A percentile compares a stretch with the other conserved stretches of the same genome.
Conservation (phyloP, 2,329 filamentous ascomycete genomes). For the Aureobasidium subglaciale region DNA sequence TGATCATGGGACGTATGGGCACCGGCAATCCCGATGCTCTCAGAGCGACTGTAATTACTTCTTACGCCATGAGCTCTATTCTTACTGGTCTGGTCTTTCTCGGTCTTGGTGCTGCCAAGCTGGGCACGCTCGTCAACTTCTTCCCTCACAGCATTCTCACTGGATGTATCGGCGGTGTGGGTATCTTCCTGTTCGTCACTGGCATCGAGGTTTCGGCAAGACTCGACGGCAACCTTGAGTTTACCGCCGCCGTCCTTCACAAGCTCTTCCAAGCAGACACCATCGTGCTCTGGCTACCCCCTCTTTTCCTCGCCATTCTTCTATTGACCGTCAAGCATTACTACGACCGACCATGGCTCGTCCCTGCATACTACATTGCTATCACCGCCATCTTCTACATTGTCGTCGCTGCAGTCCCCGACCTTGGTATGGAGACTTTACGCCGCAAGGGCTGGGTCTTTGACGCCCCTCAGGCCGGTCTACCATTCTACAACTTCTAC, state of each 20-base stretch:
- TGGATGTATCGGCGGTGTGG: constrained; percentile 93
- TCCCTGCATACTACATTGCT: constrained; percentile 77
- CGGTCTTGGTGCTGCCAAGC: constrained; percentile 74
- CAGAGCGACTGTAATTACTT: constrained; percentile 86
- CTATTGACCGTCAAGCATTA: constrained; percentile 71
- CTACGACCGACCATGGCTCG: constrained; percentile 73
- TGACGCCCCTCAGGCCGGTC: constrained; percentile 69
- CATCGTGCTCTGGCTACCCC: constrained; percentile 73
- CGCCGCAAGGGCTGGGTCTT: constrained; percentile 85
- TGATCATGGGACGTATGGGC: constrained; percentile 72
- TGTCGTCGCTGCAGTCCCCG: constrained; percentile 62
- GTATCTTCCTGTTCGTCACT: constrained; percentile 87
- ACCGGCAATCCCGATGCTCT: constrained; percentile 76
- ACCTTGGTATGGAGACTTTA: constrained; percentile 59
- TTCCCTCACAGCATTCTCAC: constrained; percentile 95
- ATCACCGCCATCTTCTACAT: constrained; percentile 75
- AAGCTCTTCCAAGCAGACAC: constrained; percentile 69
- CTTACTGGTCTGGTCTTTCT: constrained; percentile 90
- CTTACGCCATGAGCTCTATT: constrained; percentile 84
- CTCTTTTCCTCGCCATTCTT: constrained; percentile 66
- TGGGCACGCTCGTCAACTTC: constrained; percentile 92
- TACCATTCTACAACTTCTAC: constrained; percentile 98
- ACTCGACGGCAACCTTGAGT: constrained; percentile 76
- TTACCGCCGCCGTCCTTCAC: constrained; percentile 67
- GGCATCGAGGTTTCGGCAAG: constrained; percentile 90